phyloP scores from a whole-genome alignment of 306 rosid species.

The Prunus davidiana region DNA sequence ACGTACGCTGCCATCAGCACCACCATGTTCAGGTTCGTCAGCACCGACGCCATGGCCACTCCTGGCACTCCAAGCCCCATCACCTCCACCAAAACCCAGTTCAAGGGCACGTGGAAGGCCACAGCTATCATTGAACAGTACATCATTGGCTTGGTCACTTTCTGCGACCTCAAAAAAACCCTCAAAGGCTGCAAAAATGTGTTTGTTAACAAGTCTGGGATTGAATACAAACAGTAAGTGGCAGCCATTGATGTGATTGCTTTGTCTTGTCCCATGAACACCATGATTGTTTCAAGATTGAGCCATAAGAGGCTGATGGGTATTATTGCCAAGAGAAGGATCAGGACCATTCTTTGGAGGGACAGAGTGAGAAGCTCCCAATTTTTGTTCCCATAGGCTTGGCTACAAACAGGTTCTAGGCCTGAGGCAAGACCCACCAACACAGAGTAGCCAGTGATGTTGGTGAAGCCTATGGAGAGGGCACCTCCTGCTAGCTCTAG shows the following conservation, averaged over 20 bases:
- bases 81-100: conserved; percentile 43
- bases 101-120: conserved; percentile 66
- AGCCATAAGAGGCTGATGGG: conserved; percentile 81
- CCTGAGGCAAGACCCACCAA: conserved; percentile 85
- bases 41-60: conserved; percentile 84
- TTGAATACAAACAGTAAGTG: conserved; percentile 63
- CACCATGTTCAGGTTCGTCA: conserved; percentile 77
- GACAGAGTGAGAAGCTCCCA: conserved; percentile 71
- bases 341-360: conserved; percentile 78
- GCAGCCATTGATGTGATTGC: conserved; percentile 68
- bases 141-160: conserved; percentile 87
- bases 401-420: conserved; percentile 87
- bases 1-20: conserved; percentile 68
- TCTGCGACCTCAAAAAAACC: conserved; percentile 68
- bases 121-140: conserved; percentile 78
- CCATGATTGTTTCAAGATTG: conserved; percentile 66
- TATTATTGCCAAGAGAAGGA: conserved; percentile 57
- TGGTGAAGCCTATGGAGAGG: conserved; percentile 89
- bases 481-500: conserved; percentile 98
- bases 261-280: conserved; percentile 70
- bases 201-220: conserved; percentile 80
- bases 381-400: conserved; percentile 80
- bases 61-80: conserved; percentile 69
- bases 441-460: conserved; percentile 97
- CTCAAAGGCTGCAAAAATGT: conserved; percentile 69